Conservation (phyloP, 2,329 filamentous ascomycete genomes). For the Knufia petricola region DNA sequence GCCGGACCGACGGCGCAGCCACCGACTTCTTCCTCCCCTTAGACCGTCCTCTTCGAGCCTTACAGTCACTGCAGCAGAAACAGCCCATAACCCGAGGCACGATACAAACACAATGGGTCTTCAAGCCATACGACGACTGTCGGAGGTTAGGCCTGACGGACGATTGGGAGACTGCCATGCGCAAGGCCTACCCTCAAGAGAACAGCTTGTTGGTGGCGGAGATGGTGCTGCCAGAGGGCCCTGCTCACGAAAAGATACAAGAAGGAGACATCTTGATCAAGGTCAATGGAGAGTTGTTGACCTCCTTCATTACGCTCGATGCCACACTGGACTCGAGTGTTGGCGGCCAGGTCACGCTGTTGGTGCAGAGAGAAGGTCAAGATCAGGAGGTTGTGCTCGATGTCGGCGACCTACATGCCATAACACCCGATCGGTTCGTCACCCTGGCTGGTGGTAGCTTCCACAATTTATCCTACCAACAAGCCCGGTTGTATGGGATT, state of each 20-base stretch:
- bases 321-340: constrained; percentile 86
- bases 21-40: constrained; percentile 96
- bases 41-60: constrained; percentile 76
- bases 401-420: constrained; percentile 83
- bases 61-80: constrained; percentile 72
- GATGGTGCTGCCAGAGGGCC: constrained; percentile 84
- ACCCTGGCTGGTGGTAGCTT: constrained; percentile 90
- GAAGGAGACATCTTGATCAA: constrained; percentile 91
- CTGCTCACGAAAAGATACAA: constrained; percentile 75
- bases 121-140: constrained; percentile 97
- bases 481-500: constrained; percentile 90
- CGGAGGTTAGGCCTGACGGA: constrained; percentile 74
- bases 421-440: constrained; percentile 92
- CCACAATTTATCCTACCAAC: constrained; percentile 93
- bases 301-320: constrained; percentile 84
- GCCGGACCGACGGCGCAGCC: constrained; percentile 84
- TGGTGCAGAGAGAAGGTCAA: constrained; percentile 80
- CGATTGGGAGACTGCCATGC: constrained; percentile 76
- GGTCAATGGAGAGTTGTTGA: constrained; percentile 86
- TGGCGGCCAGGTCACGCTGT: constrained; percentile 63
- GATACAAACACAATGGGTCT: constrained; percentile 94
- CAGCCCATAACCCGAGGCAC: constrained; percentile 76
- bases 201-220: constrained; percentile 96
- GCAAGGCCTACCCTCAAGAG: constrained; percentile 77
- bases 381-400: constrained; percentile 75